Base-by-base conservation (phyloP, 257 asterid species). In the Nicotiana tabacum region DNA sequence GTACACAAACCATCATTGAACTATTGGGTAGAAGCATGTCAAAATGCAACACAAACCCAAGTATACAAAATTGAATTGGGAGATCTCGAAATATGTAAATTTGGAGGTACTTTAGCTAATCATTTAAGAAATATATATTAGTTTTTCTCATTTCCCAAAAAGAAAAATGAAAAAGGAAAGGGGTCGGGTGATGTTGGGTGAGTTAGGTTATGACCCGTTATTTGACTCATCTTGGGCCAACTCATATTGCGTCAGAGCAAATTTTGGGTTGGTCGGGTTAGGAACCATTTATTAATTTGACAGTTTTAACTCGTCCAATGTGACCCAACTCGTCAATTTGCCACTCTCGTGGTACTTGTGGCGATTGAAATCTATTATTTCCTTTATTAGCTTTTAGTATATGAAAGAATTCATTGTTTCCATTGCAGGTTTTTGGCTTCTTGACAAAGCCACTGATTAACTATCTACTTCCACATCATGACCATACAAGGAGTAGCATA, bases 391-490 rank as follows among this genome's bases (percentile, higher is more conserved):
- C 2, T 27, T 48, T 27, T 8, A 21, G 64, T 16, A 76, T 7
- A 61, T 51, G 24, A 15, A 76, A 18, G 27, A 72, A 27, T 48
- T 74, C 62, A 4, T 30, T n/a, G 60, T 29, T 66, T 56, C 29
- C 18, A 32, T 16, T 82, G 82, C 91, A 95, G 99, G 98, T 94
- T 4, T 94, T 96, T 65, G 98, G 99, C 46, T 89, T 92, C 84
- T 82, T 96, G 57, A 96, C 98, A 70, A 93, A 91, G 85, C 98
- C 98, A 24, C 90, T 96, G 55, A 89, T 96, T 80, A 66, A 51
- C 60, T 83, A 87, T 79, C 87, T 96, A 55, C 92, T 96, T 81
- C 98, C 99, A 35, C 70, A 84, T 29, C 79, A 60, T 8, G 87
- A 86, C 60, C 24, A 70, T 2, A 66, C 77, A 33, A 77, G 70